Evolutionary conservation across 2,329 filamentous ascomycete species (phyloP).

Genomic region (Penicillium capsulatum): DNA sequence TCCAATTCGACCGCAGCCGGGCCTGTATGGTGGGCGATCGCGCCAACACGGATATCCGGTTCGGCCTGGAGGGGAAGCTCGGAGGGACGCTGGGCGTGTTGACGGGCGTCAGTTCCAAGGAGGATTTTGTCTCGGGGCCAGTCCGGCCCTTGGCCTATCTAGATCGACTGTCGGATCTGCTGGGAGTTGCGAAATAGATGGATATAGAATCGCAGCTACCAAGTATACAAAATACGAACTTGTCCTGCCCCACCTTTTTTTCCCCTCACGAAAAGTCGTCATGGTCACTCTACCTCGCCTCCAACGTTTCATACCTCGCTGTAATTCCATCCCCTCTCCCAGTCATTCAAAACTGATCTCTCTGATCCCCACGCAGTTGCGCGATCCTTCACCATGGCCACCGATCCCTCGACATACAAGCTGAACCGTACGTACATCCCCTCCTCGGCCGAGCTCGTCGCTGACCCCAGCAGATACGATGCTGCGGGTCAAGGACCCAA

Average conservation of each 20-base stretch:
- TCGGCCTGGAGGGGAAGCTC: slow-evolving; percentile 83
- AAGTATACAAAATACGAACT: too few relatives aligned
- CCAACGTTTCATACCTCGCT: background rate
- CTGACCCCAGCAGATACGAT: slow-evolving; percentile 49
- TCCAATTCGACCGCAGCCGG: slow-evolving; percentile 74
- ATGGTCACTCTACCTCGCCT: too few relatives aligned
- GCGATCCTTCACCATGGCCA: slow-evolving; percentile 47
- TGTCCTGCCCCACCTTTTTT: background rate
- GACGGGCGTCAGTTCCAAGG: slow-evolving; percentile 78
- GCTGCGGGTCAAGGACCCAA: slow-evolving; percentile 92
- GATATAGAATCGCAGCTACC: too few relatives aligned
- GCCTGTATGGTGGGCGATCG: slow-evolving; percentile 97
- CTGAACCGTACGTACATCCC: slow-evolving; percentile 53
- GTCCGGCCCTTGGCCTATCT: slow-evolving; percentile 79
- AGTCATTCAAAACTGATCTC: slow-evolving; percentile 10
- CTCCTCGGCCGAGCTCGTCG: background rate
- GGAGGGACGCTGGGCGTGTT: slow-evolving; percentile 88
- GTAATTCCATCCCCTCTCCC: background rate
- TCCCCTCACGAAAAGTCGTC: background rate
- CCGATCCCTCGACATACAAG: slow-evolving; percentile 61
- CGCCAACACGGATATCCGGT: slow-evolving; percentile 91
- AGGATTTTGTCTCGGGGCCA: slow-evolving; percentile 72
- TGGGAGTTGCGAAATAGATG: slow-evolving; percentile 25
- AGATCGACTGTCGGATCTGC: slow-evolving; percentile 75
- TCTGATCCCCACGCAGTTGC: slow-evolving; percentile 11